A percentile compares a stretch with the other conserved stretches of the same genome.
Conservation (phyloP, 2,329 filamentous ascomycete genomes). For the Microcyclosporella mali region DNA sequence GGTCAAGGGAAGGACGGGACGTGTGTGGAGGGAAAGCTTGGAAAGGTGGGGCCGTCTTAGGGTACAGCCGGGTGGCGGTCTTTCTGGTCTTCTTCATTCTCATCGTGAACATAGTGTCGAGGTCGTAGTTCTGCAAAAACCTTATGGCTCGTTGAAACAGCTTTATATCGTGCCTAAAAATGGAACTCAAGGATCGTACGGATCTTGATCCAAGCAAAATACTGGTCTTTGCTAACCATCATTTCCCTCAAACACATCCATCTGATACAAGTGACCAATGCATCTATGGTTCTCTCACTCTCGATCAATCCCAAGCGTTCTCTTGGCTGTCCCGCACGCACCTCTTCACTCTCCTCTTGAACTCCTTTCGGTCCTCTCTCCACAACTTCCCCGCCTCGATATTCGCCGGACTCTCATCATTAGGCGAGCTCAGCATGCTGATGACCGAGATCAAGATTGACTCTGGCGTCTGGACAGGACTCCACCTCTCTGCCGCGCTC, state of each 20-base stretch:
- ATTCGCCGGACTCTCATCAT: conserved; percentile 93
- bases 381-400: conserved; percentile 86
- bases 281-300: not conserved
- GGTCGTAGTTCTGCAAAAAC: too few relatives aligned
- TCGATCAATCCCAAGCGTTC: conserved; percentile 31
- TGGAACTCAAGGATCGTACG: not conserved
- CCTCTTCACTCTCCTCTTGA: conserved; percentile 68
- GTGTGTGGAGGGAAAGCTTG: too few relatives aligned
- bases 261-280: too few relatives aligned
- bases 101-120: too few relatives aligned
- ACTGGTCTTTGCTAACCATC: not conserved
- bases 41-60: too few relatives aligned
- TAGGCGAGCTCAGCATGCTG: conserved; percentile 84
- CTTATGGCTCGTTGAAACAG: too few relatives aligned
- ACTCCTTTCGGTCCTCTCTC: conserved; percentile 73
- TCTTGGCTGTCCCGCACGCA: conserved; percentile 78
- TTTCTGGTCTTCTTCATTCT: too few relatives aligned
- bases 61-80: too few relatives aligned
- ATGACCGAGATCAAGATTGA: conserved; percentile 90
- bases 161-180: too few relatives aligned
- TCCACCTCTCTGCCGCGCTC: conserved; percentile 82
- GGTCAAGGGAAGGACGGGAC: too few relatives aligned
- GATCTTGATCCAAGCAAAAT: not conserved
- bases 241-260: too few relatives aligned
- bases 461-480: conserved; percentile 88